Base-by-base conservation (phyloP, 352 stramenopile species). In the Phytophthora nicotianae region DNA sequence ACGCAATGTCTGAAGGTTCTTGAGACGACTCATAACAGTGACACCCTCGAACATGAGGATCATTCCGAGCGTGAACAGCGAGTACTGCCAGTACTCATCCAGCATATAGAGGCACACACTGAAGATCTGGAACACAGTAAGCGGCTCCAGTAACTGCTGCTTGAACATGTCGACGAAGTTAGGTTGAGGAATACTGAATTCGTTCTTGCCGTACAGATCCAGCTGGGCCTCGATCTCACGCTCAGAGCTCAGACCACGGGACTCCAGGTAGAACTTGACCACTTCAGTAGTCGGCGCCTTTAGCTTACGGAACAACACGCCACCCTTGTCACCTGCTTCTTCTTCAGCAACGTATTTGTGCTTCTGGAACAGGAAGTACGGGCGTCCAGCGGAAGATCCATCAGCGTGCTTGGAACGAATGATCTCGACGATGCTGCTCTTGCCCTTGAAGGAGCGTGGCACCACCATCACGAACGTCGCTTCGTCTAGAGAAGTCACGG, bases 61-160 rank as follows among this genome's bases (percentile, higher is more conserved):
- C 82, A 99, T 99, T 38, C 87, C 80, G 10, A 99, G 81, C 42
- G 97, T 99, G 64, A 99, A 99, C n/a, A 99, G 77, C 26, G 95
- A 97, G 81, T 99, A 99, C 76, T 99, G 97, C 97, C 97, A 99
- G 83, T 99, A 99, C 74, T 99, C 98, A 77, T 99, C 98, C 13
- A 99, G 81, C 79, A 94, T 98, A 90, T 98, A 99, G 20, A 99
- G 77, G 21, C 96, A 83, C 16, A 99, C 96, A 68, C 97, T 99
- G 48, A 99, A 97, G 49, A 99, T 83, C 86, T 99, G 98, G 74
- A 99, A 99, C 1, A 99, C 84, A 55, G 98, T 99, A 40, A 99
- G 95, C 16, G 98, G 98, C 64, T 98, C 96, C 10, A 99, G 74
- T 17, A 98, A 67, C 77, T 99, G 98, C 77, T 99, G 93, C 64